A percentile compares a stretch with the other conserved stretches of the same genome.
Conservation (phyloP, 805 yeast species). For the Kodamaea neixiangensis region DNA sequence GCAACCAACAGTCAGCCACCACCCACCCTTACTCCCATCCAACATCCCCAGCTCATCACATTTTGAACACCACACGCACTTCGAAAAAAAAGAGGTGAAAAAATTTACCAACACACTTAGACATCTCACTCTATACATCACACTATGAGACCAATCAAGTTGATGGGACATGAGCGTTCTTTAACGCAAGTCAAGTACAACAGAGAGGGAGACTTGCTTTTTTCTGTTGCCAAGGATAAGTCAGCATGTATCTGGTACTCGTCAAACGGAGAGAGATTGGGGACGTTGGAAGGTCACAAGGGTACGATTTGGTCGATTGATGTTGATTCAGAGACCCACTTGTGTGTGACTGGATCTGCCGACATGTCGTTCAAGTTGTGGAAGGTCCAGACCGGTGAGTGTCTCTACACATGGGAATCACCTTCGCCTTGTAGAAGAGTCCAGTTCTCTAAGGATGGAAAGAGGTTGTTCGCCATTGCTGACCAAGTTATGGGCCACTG, state of each 20-base stretch:
- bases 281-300: conserved; percentile 79
- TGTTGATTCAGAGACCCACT: conserved; percentile 67
- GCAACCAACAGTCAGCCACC: neutral
- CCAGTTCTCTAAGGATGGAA: conserved; percentile 75
- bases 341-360: conserved; percentile 86
- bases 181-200: conserved; percentile 94
- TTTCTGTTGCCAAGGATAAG: conserved; percentile 90
- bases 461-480: conserved; percentile 69
- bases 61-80: conserved; percentile 11
- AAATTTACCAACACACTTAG: conserved; percentile 10
- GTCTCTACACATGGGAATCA: conserved; percentile 68
- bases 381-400: conserved; percentile 77
- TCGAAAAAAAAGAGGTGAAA: conserved; percentile 16
- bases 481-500: conserved; percentile 90
- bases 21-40: neutral
- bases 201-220: conserved; percentile 90
- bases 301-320: conserved; percentile 97
- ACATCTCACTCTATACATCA: conserved; percentile 8
- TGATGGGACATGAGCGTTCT: conserved; percentile 97
- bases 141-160: conserved; percentile 52
- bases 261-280: conserved; percentile 93
- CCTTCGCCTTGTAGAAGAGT: conserved; percentile 91
- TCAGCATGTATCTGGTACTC: conserved; percentile 92
- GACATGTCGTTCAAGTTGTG: conserved; percentile 85
- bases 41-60: conserved; percentile 2